These are phyloP conservation scores for Schizosaccharomyces versatilis DNA, from an alignment of 1,139 yeast species.

Conservation along the genomic window DNA sequence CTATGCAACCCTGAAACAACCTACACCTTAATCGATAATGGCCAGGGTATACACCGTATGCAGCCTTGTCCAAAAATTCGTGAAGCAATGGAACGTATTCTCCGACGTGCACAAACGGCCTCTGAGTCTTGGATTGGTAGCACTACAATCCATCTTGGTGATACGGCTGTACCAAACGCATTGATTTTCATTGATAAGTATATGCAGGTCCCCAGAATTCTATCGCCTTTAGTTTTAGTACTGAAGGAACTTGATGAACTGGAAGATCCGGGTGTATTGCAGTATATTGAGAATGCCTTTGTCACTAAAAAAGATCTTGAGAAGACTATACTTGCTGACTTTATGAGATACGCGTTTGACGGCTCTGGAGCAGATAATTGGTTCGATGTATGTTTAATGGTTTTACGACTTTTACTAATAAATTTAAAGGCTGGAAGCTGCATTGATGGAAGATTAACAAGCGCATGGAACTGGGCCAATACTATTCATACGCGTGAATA, in stretches of 20 bases:
- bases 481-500: conserved; percentile 40
- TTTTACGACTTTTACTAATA: no score
- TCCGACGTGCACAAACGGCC: conserved; percentile 37
- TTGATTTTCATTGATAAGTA: conserved; percentile 52
- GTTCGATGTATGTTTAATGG: conserved; percentile 24
- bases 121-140: conserved; percentile 49
- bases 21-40: conserved; percentile 42
- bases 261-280: conserved; percentile 27
- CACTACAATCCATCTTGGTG: conserved; percentile 54
- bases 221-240: conserved; percentile 43
- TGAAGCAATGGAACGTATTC: conserved; percentile 44
- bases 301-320: conserved; percentile 31
- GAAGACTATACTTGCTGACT: conserved; percentile 36
- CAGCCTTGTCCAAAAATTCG: conserved; percentile 46
- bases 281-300: conserved; percentile 35
- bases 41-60: conserved; percentile 54
- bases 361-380: conserved; percentile 55
- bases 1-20: conserved; percentile 27
- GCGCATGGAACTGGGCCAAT: conserved; percentile 65
- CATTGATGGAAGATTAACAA: conserved; percentile 54
- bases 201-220: conserved; percentile 48
- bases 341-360: conserved; percentile 54
- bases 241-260: conserved; percentile 31
- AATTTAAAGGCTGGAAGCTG: conserved; percentile 37
- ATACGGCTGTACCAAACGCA: conserved; percentile 60